Conservation (phyloP, 169 alveolate genomes). For the Sarcocystis neurona region DNA sequence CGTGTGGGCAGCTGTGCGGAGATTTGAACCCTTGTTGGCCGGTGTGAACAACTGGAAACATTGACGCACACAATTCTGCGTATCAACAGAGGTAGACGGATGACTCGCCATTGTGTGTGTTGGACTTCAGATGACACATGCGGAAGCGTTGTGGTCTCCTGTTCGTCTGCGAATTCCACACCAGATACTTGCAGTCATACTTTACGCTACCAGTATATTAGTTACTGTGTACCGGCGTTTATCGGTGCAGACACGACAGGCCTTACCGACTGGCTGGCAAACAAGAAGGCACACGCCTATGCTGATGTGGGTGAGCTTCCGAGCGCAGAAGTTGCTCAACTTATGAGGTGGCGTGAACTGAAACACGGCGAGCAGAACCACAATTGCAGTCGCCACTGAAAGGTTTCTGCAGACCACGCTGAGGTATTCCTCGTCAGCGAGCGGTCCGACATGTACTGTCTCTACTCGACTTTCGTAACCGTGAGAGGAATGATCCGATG, state of each 20-base stretch:
- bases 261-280: neutral
- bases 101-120: too few relatives aligned
- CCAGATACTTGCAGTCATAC: neutral
- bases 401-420: neutral
- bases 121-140: neutral
- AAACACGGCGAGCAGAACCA: neutral
- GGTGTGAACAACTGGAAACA: too few relatives aligned
- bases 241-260: neutral
- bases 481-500: too few relatives aligned
- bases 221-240: neutral
- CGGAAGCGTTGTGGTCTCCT: neutral
- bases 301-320: neutral
- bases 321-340: neutral
- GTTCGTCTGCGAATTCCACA: neutral
- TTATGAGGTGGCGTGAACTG: slow-evolving; percentile 8
- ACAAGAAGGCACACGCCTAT: neutral
- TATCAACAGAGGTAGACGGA: too few relatives aligned
- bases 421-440: neutral
- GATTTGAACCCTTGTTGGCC: too few relatives aligned
- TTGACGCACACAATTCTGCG: too few relatives aligned
- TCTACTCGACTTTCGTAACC: too few relatives aligned
- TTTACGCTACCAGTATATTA: neutral
- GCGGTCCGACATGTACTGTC: neutral
- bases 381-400: neutral
- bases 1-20: too few relatives aligned